phyloP scores from a whole-genome alignment of 768 basidiomycete genomes.

The Podaxis sp. region DNA sequence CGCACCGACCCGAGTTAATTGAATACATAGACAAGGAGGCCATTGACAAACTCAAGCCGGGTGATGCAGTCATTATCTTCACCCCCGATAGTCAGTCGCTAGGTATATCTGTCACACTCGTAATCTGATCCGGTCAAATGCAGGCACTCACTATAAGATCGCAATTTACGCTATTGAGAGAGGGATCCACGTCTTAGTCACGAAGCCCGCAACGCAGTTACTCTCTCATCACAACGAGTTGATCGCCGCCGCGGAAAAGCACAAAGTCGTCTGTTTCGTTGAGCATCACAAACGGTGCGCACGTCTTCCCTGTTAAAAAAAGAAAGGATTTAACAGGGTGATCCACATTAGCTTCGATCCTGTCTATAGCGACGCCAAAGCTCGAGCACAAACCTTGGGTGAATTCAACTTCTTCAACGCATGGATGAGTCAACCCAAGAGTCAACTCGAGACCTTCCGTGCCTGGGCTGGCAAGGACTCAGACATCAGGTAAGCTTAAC shows the following conservation, averaged over 20 bases:
- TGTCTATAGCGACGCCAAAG: constrained; percentile 87
- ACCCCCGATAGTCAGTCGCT: constrained; percentile 75
- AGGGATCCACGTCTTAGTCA: constrained; percentile 85
- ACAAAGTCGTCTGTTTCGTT: constrained; percentile 87
- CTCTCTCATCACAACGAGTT: constrained; percentile 79
- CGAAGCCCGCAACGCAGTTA: constrained; percentile 88
- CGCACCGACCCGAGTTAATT: neutral
- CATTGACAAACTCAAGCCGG: constrained; percentile 71
- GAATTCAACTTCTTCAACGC: constrained; percentile 96
- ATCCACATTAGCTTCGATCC: constrained; percentile 64
- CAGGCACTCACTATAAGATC: constrained; percentile 83
- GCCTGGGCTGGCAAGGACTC: constrained; percentile 95
- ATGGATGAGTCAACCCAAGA: constrained; percentile 98
- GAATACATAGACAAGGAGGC: constrained; percentile 65
- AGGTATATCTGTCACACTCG: neutral
- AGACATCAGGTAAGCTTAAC: constrained; percentile 65
- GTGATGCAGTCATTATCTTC: constrained; percentile 90
- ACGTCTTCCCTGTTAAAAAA: constrained; percentile 1
- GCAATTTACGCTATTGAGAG: constrained; percentile 82
- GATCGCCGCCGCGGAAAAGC: constrained; percentile 69
- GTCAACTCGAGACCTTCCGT: constrained; percentile 90
- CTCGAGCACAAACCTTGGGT: constrained; percentile 68
- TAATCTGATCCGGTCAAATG: neutral
- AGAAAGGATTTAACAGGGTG: constrained; percentile 1
- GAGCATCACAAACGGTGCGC: constrained; percentile 85